Percentiles rank a stretch among this genome's conserved stretches.
These are phyloP conservation scores for Cyphellophora attinorum DNA, from an alignment of 2,329 filamentous ascomycete species.

Conservation along the genomic window DNA sequence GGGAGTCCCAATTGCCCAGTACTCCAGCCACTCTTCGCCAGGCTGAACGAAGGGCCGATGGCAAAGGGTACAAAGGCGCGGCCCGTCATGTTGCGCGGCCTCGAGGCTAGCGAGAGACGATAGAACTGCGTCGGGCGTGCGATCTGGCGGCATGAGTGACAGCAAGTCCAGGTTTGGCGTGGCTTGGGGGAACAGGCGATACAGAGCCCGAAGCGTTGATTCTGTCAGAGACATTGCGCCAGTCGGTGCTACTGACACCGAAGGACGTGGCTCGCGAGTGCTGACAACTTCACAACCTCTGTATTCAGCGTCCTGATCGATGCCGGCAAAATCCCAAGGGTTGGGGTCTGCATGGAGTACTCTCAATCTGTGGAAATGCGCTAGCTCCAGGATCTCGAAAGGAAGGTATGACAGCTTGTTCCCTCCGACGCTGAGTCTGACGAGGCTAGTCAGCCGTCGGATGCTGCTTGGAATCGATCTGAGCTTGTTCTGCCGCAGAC, in stretches of 20 bases:
- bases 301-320: conserved; percentile 1
- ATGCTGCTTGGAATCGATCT: conserved; percentile 31
- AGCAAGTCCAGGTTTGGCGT: conserved; percentile 26
- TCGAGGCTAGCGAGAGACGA: conserved; percentile 26
- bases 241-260: conserved; percentile 3
- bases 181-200: no score
- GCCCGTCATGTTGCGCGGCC: conserved; percentile 27
- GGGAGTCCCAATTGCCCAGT: conserved; percentile 16
- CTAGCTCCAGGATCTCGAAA: conserved; percentile 34
- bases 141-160: conserved; percentile 24
- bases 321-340: conserved; percentile 7
- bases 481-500: conserved; percentile 36
- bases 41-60: conserved; percentile 30
- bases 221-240: conserved; percentile 33
- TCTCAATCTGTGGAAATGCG: conserved; percentile 15
- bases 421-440: conserved; percentile 35
- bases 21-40: conserved; percentile 34
- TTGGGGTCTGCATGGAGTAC: conserved; percentile 12
- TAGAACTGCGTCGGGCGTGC: conserved; percentile 25
- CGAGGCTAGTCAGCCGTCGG: conserved; percentile 29
- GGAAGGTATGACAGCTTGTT: conserved; percentile 34
- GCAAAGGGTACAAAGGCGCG: conserved; percentile 31
- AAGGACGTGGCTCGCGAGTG: background rate
- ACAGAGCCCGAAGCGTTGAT: conserved; percentile 26
- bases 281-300: background rate